Conservation (phyloP, 345 rosid species). For the Dipteronia dyeriana region DNA sequence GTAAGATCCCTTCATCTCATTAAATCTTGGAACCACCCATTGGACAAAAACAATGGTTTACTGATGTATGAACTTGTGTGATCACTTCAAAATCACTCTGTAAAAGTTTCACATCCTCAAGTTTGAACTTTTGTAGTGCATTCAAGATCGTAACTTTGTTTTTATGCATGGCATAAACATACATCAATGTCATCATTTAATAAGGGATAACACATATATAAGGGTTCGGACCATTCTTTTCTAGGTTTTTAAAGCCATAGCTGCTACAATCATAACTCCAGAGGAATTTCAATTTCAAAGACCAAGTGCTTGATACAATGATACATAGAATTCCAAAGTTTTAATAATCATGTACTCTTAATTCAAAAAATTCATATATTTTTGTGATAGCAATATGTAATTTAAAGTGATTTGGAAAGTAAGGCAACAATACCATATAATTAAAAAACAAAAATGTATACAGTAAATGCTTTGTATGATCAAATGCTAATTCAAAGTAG, state of each 20-base stretch:
- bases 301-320: constrained; percentile 5
- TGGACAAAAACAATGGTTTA: background rate
- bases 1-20: background rate
- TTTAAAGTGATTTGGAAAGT: background rate
- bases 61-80: background rate
- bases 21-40: background rate
- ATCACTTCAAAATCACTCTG: background rate
- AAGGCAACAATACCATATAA: background rate
- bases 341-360: background rate
- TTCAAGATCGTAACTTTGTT: background rate
- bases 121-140: background rate
- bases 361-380: background rate
- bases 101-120: background rate
- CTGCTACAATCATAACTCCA: background rate
- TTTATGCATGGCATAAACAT: background rate
- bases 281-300: background rate
- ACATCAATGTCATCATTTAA: background rate
- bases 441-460: constrained; percentile 5
- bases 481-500: constrained; percentile 21
- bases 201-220: background rate
- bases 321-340: background rate
- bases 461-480: constrained; percentile 8
- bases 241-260: background rate
- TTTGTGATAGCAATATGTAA: background rate
- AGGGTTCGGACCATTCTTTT: background rate